Conservation (phyloP, 495 filamentous ascomycete species). For the Parachaetomium inaequale region DNA sequence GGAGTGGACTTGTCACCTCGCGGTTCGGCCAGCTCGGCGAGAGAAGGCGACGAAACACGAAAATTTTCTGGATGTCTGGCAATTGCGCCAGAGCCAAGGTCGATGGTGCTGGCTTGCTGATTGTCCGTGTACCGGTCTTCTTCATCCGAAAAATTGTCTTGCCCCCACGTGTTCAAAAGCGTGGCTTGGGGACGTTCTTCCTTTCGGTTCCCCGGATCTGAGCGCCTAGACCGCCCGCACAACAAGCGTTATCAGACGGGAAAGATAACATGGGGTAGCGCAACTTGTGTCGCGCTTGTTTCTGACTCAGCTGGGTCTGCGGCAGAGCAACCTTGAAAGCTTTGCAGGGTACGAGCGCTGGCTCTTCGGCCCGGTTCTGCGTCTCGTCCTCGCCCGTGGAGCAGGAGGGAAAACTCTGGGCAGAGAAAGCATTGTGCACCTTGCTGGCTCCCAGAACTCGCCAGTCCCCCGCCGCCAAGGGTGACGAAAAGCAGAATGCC, state of each 20-base stretch:
- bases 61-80: background rate
- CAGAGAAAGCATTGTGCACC: background rate
- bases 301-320: slow-evolving; percentile 9
- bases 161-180: slow-evolving; percentile 11
- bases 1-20: background rate
- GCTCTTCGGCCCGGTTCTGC: slow-evolving; percentile 18
- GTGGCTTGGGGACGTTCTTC: slow-evolving; percentile 2
- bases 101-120: background rate
- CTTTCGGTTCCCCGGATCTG: slow-evolving; percentile 4
- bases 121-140: background rate
- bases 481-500: background rate
- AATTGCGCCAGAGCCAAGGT: background rate
- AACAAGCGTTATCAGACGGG: no score
- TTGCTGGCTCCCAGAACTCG: background rate
- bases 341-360: slow-evolving; percentile 9
- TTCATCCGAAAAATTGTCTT: slow-evolving; percentile 14
- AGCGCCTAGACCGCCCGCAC: background rate
- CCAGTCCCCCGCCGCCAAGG: background rate
- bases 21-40: slow-evolving; percentile 17
- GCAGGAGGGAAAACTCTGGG: background rate
- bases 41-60: slow-evolving; percentile 11
- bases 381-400: background rate
- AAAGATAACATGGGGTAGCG: background rate
- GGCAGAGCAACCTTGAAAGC: slow-evolving; percentile 1
- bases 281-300: background rate